A percentile compares a stretch with the other conserved stretches of the same genome.
Conservation (phyloP, 78 protist species). For the Dictyostelium purpureum region DNA sequence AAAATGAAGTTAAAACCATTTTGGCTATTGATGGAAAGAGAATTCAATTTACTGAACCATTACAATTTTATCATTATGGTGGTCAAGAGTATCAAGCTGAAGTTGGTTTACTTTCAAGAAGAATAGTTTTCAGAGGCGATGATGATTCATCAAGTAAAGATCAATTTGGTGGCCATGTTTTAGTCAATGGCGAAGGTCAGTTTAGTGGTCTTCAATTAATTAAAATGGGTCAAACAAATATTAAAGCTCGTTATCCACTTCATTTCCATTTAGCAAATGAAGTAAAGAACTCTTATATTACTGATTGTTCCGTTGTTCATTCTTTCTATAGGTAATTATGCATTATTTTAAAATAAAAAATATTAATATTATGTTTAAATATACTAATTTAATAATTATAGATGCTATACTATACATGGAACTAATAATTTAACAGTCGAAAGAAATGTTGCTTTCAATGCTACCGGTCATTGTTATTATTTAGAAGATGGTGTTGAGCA, state of each 20-base stretch:
- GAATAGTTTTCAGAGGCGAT: slow-evolving; percentile 60
- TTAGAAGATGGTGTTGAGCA: slow-evolving; percentile 87
- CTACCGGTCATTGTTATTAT: slow-evolving; percentile 83
- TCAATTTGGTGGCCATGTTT: slow-evolving; percentile 61
- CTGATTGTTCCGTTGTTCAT: slow-evolving; percentile 50
- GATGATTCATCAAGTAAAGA: not conserved
- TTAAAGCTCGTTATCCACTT: slow-evolving; percentile 83
- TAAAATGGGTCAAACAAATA: slow-evolving; percentile 85
- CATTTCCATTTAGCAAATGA: slow-evolving; percentile 76
- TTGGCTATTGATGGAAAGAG: slow-evolving; percentile 23
- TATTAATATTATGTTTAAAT: too few relatives aligned
- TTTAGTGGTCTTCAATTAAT: slow-evolving; percentile 57
- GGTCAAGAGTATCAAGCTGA: slow-evolving; percentile 87
- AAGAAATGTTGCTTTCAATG: slow-evolving; percentile 80
- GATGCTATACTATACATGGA: slow-evolving; percentile 83
- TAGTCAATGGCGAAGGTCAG: slow-evolving; percentile 51
- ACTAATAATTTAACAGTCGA: slow-evolving; percentile 42
- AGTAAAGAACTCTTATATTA: not conserved
- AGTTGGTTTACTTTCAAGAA: slow-evolving; percentile 76
- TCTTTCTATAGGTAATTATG: too few relatives aligned
- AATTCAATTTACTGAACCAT: slow-evolving; percentile 16
- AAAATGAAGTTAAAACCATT: slow-evolving; percentile 82
- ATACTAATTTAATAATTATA: too few relatives aligned
- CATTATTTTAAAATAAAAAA: too few relatives aligned
- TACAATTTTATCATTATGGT: slow-evolving; percentile 66